Evolutionary conservation across 106 monocot species (phyloP).

Genomic region (Phalaenopsis equestris): DNA sequence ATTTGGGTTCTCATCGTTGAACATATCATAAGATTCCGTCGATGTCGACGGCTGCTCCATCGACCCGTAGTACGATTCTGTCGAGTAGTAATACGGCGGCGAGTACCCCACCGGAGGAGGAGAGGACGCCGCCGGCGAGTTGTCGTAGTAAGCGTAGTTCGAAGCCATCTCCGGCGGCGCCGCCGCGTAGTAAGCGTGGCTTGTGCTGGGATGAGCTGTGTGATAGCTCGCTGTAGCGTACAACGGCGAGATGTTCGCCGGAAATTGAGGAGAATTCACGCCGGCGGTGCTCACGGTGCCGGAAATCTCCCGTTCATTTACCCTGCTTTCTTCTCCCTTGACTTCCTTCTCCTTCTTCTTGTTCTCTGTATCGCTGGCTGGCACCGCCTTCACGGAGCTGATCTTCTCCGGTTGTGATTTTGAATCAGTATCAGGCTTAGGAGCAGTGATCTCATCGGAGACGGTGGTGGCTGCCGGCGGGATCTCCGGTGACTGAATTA

Average conservation of each 20-base stretch:
- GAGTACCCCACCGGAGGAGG: background rate
- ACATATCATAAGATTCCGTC: constrained; percentile 27
- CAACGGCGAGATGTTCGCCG: constrained; percentile 10
- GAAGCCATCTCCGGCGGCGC: background rate
- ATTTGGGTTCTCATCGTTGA: constrained; percentile 70
- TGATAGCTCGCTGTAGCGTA: constrained; percentile 35
- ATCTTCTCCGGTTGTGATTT: background rate
- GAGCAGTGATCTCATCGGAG: background rate
- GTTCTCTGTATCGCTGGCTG: background rate
- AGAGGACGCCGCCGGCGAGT: background rate
- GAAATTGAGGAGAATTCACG: background rate
- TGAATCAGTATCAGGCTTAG: background rate
- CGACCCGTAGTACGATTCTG: constrained; percentile 13
- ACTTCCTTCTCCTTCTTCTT: background rate
- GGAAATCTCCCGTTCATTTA: constrained; percentile 17
- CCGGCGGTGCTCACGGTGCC: background rate
- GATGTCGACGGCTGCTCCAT: constrained; percentile 10
- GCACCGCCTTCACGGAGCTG: background rate
- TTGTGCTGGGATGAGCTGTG: constrained; percentile 27
- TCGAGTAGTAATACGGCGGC: constrained; percentile 1
- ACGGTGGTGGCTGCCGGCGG: too few relatives aligned
- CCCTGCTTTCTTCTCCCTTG: background rate
- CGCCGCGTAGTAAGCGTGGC: constrained; percentile 22
- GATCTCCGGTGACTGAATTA: too few relatives aligned
- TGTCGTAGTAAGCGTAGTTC: constrained; percentile 5